Evolutionary conservation across 176 grass and related monocot species (phyloP), one percentile per base, ranked within the genome.

Genomic region (Carex scoparia): DNA sequence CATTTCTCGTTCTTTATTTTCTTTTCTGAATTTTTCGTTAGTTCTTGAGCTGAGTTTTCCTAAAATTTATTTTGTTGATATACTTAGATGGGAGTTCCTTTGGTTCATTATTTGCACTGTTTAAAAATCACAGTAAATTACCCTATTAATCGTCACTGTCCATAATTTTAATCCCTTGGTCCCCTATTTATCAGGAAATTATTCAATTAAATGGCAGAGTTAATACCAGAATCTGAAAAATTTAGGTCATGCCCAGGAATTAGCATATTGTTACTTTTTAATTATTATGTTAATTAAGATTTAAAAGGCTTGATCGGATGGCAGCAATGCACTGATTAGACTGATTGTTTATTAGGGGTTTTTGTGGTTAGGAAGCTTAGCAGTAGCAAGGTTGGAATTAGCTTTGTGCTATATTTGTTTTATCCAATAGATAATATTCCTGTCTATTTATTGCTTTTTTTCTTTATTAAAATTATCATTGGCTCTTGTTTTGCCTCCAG

Each of bases 401-500:
- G 68, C 31, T 44, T 19, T 19, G 32, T 71, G 35, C 68, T 44
- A 14, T 44, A 71, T 69, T 16, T 70, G 13, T 70, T 70, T 70
- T 40, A 18, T 42, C 16, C 11, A 18, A 14, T 14, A 9, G 2
- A 42, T n/a, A 71, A 40, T 69, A 19, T 71, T 44, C 37, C 35
- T 19, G 37, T 70, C 68, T 3, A 44, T 18, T 18, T 44, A 19
- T 19, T 71, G 13, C 35, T 42, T n/a, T 46, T 46, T 42, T n/a
- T 2, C 27, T 77, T 56, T 15, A 77, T 57, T 33, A 7, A 56
- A 54, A 56, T 56, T 33, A 56, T 74, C 16, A 7, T 32, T 33
- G 5, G 11, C 23, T 56, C 10, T 77, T 77, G 73, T 78, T 74
- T 78, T 78, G 74, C 74, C 27, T 10, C 31, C 88, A 98, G 93